Evolutionary conservation across 768 basidiomycete species (phyloP), one percentile per base, ranked within the genome.

Genomic region (Podaxis rugospora): DNA sequence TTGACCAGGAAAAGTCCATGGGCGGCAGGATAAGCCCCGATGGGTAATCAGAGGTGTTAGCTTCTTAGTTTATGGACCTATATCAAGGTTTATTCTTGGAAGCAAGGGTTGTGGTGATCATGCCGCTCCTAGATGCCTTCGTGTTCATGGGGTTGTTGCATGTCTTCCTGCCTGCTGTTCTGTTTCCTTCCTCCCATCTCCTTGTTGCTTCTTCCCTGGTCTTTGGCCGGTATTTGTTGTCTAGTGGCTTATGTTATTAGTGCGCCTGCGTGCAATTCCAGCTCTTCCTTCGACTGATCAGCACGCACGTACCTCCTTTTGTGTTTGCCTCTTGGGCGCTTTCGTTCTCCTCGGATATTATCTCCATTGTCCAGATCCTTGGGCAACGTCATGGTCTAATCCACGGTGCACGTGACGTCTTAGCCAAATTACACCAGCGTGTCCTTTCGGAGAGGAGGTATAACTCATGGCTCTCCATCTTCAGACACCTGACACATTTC

Each of bases 401-500:
- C 21, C 52, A 25, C 52, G 52, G n/a, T 25, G 5, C 57, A 59
- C 57, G 57, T 59, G 57, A 59, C 37, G 7, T n/a, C 6, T 11
- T 21, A 21, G 46, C 27, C 40, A 11, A 18, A 36, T 25, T 9
- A 32, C 42, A 18, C 44, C 28, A 5, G 32, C 39, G 46, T 52
- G 35, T 28, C 36, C 36, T 16, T 2, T 23, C 23, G 25, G 42
- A 44, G 5, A 5, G 16, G 39, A 27, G 27, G 42, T 51, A 3
- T 14, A 54, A 53, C 55, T 14, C 53, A 72, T 72, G 71, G 65
- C 66, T 40, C 69, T 82, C 49, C 70, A 74, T 16, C 76, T 96
- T 4, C 74, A 84, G 0, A 89, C 89, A 0, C 95, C 94, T 0
- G 67, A 72, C 1, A 66, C 67, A 1, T 97, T 97, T 69, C 78